Percentiles rank a stretch among this genome's conserved stretches.
Evolutionary conservation across 2,329 filamentous ascomycete genomes (phyloP).

Genomic region (Claviceps pazoutovae): DNA sequence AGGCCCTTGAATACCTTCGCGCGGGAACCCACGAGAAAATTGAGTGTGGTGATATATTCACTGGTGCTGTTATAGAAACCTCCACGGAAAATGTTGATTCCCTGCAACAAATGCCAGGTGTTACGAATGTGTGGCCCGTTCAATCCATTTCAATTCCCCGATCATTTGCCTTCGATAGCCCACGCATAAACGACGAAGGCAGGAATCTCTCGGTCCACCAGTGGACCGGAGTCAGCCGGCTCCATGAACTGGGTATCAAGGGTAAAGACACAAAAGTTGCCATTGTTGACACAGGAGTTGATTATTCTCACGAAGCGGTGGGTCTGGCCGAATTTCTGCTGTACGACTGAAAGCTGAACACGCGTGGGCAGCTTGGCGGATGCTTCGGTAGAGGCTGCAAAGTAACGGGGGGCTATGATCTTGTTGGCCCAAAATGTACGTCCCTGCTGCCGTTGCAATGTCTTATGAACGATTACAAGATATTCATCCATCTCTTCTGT

Average conservation of each 20-base stretch:
- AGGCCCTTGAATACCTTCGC: slow-evolving; percentile 9
- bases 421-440: slow-evolving; percentile 21
- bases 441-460: background rate
- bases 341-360: background rate
- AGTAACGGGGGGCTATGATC: slow-evolving; percentile 23
- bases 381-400: slow-evolving; percentile 27
- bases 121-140: slow-evolving; percentile 24
- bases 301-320: slow-evolving; percentile 26
- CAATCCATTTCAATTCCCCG: slow-evolving; percentile 11
- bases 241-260: slow-evolving; percentile 23
- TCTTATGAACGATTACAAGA: background rate
- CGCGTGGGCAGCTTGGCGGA: slow-evolving; percentile 19
- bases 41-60: slow-evolving; percentile 23
- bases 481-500: background rate
- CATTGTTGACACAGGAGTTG: slow-evolving; percentile 26
- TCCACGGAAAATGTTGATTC: slow-evolving; percentile 19
- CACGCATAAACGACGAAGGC: slow-evolving; percentile 11
- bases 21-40: slow-evolving; percentile 14
- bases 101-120: slow-evolving; percentile 18
- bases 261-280: slow-evolving; percentile 25
- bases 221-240: slow-evolving; percentile 24
- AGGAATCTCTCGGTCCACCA: slow-evolving; percentile 17
- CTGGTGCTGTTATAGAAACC: slow-evolving; percentile 20
- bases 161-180: background rate
- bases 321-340: background rate